Percentiles rank a stretch among this genome's conserved stretches.
Evolutionary conservation across 192 early-diverging fungal species (phyloP).

Genomic region (Dissophora globulifera): DNA sequence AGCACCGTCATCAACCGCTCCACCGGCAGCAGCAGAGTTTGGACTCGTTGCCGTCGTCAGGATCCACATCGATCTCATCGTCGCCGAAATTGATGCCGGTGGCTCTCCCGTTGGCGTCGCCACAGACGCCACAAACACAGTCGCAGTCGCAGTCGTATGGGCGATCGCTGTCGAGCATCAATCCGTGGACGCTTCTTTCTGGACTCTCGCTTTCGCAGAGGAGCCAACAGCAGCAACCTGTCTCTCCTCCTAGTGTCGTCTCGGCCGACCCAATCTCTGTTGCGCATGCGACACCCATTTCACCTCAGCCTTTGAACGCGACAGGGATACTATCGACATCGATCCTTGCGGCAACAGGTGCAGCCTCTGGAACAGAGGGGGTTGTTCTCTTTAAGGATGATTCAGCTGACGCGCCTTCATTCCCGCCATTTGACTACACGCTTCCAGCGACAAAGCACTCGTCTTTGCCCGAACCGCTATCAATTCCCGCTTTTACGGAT

Average conservation of each 20-base stretch:
- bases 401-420: neutral
- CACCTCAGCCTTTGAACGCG: slow-evolving; percentile 14
- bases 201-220: slow-evolving; percentile 10
- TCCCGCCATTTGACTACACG: neutral
- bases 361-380: no score
- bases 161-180: slow-evolving; percentile 9
- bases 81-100: neutral
- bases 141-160: neutral
- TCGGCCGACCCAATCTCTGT: neutral
- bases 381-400: neutral
- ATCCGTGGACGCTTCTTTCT: slow-evolving; percentile 14
- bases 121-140: no score
- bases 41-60: neutral
- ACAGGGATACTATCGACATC: neutral
- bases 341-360: neutral
- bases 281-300: slow-evolving; percentile 3
- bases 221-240: slow-evolving; percentile 7
- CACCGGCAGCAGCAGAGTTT: neutral
- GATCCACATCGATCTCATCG: neutral
- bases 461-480: neutral
- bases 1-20: neutral
- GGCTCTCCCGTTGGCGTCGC: neutral
- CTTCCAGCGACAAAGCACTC: neutral
- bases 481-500: neutral
- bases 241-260: neutral